Conservation (phyloP, 352 stramenopile genomes). For the Globisporangium orthogonon region DNA sequence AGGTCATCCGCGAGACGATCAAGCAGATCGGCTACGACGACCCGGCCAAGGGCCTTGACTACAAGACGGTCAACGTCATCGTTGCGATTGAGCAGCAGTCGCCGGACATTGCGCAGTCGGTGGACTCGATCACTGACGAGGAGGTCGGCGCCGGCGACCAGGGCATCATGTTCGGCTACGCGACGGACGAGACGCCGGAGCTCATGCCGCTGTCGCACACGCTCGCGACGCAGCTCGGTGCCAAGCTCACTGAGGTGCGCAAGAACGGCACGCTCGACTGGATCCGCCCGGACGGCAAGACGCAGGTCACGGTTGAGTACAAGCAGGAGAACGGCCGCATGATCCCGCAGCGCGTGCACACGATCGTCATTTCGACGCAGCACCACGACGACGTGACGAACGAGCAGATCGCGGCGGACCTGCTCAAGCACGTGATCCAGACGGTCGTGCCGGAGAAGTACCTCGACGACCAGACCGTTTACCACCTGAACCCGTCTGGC, state of each 20-base stretch:
- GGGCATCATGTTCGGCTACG: conserved; percentile 93
- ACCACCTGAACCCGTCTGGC: conserved; percentile 98
- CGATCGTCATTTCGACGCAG: conserved; percentile 99
- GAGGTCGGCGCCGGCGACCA: conserved; percentile 98
- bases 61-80: conserved; percentile 99
- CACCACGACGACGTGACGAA: conserved; percentile 98
- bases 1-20: conserved; percentile 98
- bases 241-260: conserved; percentile 96
- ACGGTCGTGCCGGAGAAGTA: conserved; percentile 98
- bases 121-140: conserved; percentile 95
- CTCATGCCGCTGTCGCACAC: conserved; percentile 98
- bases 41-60: conserved; percentile 98
- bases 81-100: conserved; percentile 99
- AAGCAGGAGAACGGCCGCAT: conserved; percentile 93
- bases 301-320: conserved; percentile 98
- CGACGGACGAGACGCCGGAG: conserved; percentile 96
- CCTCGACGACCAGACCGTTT: conserved; percentile 98
- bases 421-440: conserved; percentile 99
- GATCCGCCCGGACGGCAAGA: conserved; percentile 99
- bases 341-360: conserved; percentile 96
- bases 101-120: conserved; percentile 98
- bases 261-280: conserved; percentile 98
- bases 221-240: conserved; percentile 94
- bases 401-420: conserved; percentile 96
- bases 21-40: conserved; percentile 99